These are phyloP conservation scores for Tricholoma terreum DNA, from an alignment of 768 basidiomycete genomes.

Conservation along the genomic window DNA sequence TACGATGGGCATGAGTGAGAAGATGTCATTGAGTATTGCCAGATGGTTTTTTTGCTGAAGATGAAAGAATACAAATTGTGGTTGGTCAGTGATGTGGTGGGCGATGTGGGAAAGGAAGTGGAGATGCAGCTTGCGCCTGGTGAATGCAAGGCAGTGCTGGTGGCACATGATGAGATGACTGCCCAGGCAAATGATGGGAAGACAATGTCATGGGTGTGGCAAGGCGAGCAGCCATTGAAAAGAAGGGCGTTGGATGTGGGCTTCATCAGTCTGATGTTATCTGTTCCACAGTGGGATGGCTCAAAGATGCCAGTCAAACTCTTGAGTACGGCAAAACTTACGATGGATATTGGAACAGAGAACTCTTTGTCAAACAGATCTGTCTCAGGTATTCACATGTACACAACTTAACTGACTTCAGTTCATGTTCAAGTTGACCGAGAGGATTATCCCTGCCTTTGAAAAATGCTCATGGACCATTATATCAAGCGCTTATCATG, in stretches of 20 bases:
- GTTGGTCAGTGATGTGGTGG: neutral
- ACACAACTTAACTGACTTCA: no score
- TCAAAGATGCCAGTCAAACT: slow-evolving; percentile 21
- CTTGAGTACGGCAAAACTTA: slow-evolving; percentile 44
- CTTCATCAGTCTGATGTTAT: no score
- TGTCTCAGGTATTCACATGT: neutral
- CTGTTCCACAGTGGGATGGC: slow-evolving; percentile 1
- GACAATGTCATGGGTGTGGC: no score
- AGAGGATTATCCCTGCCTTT: slow-evolving; percentile 3
- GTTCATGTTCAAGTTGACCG: neutral
- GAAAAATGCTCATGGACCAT: slow-evolving; percentile 4
- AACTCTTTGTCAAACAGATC: slow-evolving; percentile 22
- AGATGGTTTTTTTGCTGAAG: slow-evolving; percentile 17
- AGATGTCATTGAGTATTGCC: no score
- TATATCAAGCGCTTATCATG: neutral
- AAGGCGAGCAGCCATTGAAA: slow-evolving; percentile 6
- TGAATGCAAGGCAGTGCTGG: neutral
- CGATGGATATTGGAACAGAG: slow-evolving; percentile 36
- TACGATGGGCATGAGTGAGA: no score
- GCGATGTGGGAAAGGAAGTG: neutral
- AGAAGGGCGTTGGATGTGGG: slow-evolving; percentile 3
- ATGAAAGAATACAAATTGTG: slow-evolving; percentile 10
- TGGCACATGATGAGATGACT: no score
- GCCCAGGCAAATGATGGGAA: no score
- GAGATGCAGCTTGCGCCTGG: neutral